Evolutionary conservation across 2,329 filamentous ascomycete genomes (phyloP).

Genomic region (Nothophoma quercina): DNA sequence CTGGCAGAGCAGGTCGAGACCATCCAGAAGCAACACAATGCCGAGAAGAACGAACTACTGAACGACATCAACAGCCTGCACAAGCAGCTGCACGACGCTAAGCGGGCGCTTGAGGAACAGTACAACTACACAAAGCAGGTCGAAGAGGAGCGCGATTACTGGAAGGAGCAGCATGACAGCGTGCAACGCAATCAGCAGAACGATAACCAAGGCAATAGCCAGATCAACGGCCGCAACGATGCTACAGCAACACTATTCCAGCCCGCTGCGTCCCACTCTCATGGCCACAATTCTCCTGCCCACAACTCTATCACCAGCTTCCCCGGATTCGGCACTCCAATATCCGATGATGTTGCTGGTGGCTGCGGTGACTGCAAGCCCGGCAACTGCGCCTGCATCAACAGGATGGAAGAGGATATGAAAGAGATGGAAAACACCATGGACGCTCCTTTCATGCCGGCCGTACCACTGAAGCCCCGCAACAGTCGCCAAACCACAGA

Average conservation of each 20-base stretch:
- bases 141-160: constrained; percentile 24
- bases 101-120: constrained; percentile 7
- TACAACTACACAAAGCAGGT: constrained; percentile 7
- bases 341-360: constrained; percentile 19
- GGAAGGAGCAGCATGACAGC: constrained; percentile 19
- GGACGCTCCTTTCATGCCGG: constrained; percentile 29
- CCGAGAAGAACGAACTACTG: constrained; percentile 21
- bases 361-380: constrained; percentile 41
- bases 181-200: constrained; percentile 13
- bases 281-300: constrained; percentile 7
- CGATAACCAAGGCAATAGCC: constrained; percentile 8
- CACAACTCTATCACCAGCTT: constrained; percentile 21
- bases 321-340: constrained; percentile 26
- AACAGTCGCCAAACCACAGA: constrained; percentile 9
- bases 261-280: constrained; percentile 4
- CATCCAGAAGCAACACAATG: constrained; percentile 20
- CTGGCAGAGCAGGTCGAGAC: constrained; percentile 55
- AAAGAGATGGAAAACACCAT: constrained; percentile 17
- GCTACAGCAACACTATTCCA: constrained; percentile 14
- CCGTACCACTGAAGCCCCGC: constrained; percentile 26
- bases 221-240: constrained; percentile 17
- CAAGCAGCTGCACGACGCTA: constrained; percentile 14
- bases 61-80: constrained; percentile 16
- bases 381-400: constrained; percentile 44
- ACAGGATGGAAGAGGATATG: constrained; percentile 36